phyloP scores from a whole-genome alignment of 768 basidiomycete species.

The Termitomyces sp. region DNA sequence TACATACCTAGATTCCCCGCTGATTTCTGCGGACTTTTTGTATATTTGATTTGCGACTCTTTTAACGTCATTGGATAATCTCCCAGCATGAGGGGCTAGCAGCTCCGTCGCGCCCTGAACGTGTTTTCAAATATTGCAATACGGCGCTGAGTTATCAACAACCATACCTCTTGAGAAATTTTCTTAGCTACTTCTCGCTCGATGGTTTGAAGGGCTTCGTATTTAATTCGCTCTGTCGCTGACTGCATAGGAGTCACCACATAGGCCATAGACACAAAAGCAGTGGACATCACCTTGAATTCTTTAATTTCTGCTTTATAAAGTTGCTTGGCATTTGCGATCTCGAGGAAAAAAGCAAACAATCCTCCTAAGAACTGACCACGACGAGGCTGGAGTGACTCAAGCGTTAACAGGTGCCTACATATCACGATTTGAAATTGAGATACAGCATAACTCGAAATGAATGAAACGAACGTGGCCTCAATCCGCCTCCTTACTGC shows the following conservation, averaged over 20 bases:
- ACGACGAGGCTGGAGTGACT: neutral
- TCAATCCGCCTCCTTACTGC: neutral
- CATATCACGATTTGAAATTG: neutral
- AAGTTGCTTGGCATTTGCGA: neutral
- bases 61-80: neutral
- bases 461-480: neutral
- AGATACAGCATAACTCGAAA: neutral
- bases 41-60: neutral
- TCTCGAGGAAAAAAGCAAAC: neutral
- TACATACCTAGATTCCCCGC: neutral
- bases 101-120: neutral
- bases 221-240: neutral
- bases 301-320: neutral
- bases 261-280: neutral
- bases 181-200: neutral
- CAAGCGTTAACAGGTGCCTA: neutral
- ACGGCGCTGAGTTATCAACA: neutral
- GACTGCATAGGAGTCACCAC: neutral
- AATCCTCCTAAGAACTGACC: neutral
- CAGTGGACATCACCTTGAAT: neutral
- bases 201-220: neutral
- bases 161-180: neutral
- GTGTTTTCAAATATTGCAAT: neutral
- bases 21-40: neutral
- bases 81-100: neutral